Evolutionary conservation across 1,139 yeast genomes (phyloP), one percentile per base, ranked within the genome.

Genomic region (Yamadazyma conglobata): DNA sequence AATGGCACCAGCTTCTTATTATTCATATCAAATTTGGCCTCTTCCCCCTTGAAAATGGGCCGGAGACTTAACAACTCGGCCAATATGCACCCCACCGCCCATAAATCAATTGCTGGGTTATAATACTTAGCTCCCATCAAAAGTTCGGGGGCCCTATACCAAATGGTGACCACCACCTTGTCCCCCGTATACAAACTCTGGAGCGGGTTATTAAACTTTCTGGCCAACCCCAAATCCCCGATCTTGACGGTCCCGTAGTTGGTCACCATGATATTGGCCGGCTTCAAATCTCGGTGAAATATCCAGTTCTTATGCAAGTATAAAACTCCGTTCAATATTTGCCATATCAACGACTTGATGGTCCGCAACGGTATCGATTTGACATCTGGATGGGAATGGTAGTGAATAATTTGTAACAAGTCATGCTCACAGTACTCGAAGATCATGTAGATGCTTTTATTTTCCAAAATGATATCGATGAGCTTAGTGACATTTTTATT

Each of bases 71-170:
- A 64, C 29, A 91, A 62, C 52, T 93, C 99, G 0, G 96, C 98
- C 43, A 91, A 69, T 7, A 93, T 91, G 56, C 98, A 91, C 0
- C 98, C 98, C 7, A 88, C 87, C 0, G 98, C 96, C 98, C 98
- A 91, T 31, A 87, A 57, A 57, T 91, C 97, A 26, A 91, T 83
- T 0, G 97, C 91, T 0, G 97, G 95, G 0, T 96, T 84, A 52
- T 91, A 91, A 58, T 91, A 96, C 28, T 96, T 65, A 2, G 95
- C 88, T 0, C 98, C 98, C 22, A 91, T 60, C 23, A 91, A 63
- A 26, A 91, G 64, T 53, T 91, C 98, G 0, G 98, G 97, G 0
- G 98, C 96, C 42, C 98, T 70, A 55, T 91, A 91, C 98, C 98
- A 91, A 38, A 91, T 91, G 0, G 98, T 91, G 7, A 91, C 98